Evolutionary conservation across 257 asterid species (phyloP).

Genomic region (Ehretia macrophylla): DNA sequence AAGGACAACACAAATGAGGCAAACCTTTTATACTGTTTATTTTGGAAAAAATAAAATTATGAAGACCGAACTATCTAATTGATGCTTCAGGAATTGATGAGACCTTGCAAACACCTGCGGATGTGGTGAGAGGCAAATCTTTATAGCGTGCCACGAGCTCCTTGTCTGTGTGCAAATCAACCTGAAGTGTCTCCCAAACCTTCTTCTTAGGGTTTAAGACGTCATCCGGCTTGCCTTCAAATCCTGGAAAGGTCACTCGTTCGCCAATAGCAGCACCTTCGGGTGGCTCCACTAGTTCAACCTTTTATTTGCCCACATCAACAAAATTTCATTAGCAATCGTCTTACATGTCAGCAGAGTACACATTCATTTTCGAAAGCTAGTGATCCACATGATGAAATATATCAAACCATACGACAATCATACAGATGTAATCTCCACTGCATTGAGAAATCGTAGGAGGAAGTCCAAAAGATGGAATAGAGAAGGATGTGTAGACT

Average conservation of each 20-base stretch:
- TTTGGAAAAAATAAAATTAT: background rate
- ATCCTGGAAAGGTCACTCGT: slow-evolving; percentile 64
- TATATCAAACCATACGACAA: too few species aligned
- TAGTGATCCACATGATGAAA: background rate
- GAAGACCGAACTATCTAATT: slow-evolving; percentile 32
- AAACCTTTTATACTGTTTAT: background rate
- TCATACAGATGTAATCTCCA: too few species aligned
- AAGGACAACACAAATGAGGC: background rate
- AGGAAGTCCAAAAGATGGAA: too few species aligned
- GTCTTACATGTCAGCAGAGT: background rate
- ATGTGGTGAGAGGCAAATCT: slow-evolving; percentile 76
- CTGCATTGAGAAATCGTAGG: too few species aligned
- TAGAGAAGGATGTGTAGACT: too few species aligned
- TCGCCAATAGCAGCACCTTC: slow-evolving; percentile 66
- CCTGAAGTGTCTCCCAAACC: slow-evolving; percentile 91
- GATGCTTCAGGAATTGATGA: slow-evolving; percentile 62
- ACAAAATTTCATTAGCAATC: background rate
- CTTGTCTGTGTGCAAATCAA: slow-evolving; percentile 57
- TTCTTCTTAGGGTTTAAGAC: slow-evolving; percentile 87
- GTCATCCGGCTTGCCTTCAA: slow-evolving; percentile 65
- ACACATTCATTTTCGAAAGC: background rate
- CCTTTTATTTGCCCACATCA: slow-evolving; percentile 37
- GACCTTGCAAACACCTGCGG: slow-evolving; percentile 84
- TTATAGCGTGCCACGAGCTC: slow-evolving; percentile 74
- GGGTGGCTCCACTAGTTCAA: slow-evolving; percentile 93